Evolutionary conservation across 2,329 filamentous ascomycete species (phyloP), one percentile per base, ranked within the genome.

Genomic region (Neopestalotiopsis rosae): DNA sequence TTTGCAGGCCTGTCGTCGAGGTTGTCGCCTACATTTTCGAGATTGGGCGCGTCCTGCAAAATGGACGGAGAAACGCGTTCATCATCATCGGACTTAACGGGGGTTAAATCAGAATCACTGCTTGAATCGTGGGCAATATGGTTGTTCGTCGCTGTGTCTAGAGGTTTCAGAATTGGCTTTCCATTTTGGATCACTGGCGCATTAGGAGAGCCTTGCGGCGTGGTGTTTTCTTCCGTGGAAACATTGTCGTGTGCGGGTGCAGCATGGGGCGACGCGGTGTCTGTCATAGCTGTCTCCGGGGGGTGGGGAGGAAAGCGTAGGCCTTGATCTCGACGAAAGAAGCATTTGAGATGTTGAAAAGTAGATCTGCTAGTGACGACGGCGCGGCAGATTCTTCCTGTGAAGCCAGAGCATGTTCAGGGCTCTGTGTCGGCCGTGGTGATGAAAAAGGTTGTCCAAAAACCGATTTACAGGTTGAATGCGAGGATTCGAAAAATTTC

Each of bases 271-370:
- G 86, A 89, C 87, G 87, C 87, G 87, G 81, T 87, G 83, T 84
- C 84, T 81, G 85, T 86, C 88, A 89, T 89, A 84, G 82, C 87
- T 83, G 76, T 77, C 34, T 38, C 78, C 76, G 77, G 79, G 80
- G 76, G 80, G 73, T 74, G 74, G 75, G 74, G 79, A 79, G 79
- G 80, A 81, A 80, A 79, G 77, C 77, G 79, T 78, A 79, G 82
- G 82, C 82, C 83, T 84, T 85, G 81, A 84, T 82, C 84, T 87
- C 85, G 79, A 82, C 83, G 85, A 83, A 83, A 82, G 78, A 82
- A 79, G 85, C 89, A 91, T 90, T 85, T 87, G 88, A 80, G 75
- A 79, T 69, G 79, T 76, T 79, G 78, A 87, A 88, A 88, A 81
- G 79, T 81, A 82, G 77, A 85, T 91, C 89, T 85, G 85, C 80